These are phyloP conservation scores for Macrocybe gigantea DNA, from an alignment of 768 basidiomycete species.

Conservation along the genomic window DNA sequence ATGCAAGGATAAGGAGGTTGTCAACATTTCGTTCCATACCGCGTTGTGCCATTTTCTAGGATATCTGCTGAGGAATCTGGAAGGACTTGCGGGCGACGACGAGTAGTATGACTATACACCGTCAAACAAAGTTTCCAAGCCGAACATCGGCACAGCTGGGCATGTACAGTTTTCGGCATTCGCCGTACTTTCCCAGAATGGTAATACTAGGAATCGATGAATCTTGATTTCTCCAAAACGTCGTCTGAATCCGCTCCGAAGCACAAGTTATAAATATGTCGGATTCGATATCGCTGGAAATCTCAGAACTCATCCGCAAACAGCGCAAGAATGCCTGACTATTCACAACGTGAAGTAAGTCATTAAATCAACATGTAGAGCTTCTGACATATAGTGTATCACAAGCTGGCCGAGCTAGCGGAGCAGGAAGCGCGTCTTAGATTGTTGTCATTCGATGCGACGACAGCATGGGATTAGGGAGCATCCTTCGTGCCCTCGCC, in stretches of 20 bases:
- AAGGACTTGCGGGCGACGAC: conserved; percentile 10
- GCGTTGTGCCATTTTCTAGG: conserved; percentile 29
- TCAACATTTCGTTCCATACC: conserved; percentile 13
- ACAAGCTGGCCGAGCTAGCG: conserved; percentile 3
- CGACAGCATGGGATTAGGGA: conserved; percentile 9
- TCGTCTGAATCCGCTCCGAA: no score
- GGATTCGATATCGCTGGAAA: no score
- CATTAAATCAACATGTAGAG: neutral
- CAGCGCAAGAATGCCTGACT: conserved; percentile 6
- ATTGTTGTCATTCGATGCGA: conserved; percentile 6
- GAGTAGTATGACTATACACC: conserved; percentile 9
- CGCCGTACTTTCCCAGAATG: conserved; percentile 7
- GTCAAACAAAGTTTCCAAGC: conserved; percentile 20
- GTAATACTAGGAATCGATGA: no score
- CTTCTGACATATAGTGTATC: neutral
- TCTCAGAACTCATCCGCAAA: neutral
- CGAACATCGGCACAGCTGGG: conserved; percentile 12
- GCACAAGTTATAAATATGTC: no score
- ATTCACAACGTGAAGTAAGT: conserved; percentile 8
- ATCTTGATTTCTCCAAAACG: no score
- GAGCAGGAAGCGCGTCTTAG: conserved; percentile 7
- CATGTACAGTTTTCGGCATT: conserved; percentile 23
- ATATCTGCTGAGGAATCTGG: conserved; percentile 21
- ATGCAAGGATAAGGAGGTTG: neutral
- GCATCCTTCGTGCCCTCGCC: conserved; percentile 6